Conservation (phyloP, 1,284 basidiomycete species). For the Rhodotorula sp. region DNA sequence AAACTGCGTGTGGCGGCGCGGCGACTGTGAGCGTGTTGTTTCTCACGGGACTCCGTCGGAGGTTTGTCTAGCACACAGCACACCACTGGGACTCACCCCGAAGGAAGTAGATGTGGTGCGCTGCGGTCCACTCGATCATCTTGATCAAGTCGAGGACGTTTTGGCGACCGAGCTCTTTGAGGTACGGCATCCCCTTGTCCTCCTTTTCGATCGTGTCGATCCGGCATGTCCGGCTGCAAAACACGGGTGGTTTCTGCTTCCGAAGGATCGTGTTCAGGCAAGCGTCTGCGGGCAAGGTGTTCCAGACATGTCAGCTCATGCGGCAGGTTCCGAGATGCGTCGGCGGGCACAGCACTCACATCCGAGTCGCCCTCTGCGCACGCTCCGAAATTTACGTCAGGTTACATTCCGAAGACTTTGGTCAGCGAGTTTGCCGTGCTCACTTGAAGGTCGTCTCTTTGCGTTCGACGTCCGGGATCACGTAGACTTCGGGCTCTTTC, state of each 20-base stretch:
- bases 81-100: constrained; percentile 54
- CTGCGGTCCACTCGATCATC: constrained; percentile 80
- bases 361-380: constrained; percentile 57
- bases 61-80: not conserved
- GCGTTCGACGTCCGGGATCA: constrained; percentile 60
- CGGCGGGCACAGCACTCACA: not conserved
- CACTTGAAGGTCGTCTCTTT: constrained; percentile 57
- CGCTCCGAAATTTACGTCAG: not conserved
- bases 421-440: not conserved
- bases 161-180: constrained; percentile 71
- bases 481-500: constrained; percentile 61
- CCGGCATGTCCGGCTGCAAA: constrained; percentile 67
- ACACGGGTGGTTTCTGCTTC: constrained; percentile 65
- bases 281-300: constrained; percentile 51
- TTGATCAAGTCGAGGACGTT: constrained; percentile 68
- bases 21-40: not conserved
- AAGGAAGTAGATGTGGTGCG: constrained; percentile 56
- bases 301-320: too few species aligned
- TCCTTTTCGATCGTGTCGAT: constrained; percentile 71
- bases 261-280: constrained; percentile 80
- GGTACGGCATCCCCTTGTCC: constrained; percentile 69
- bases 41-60: too few species aligned
- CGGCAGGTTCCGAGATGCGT: too few species aligned
- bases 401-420: not conserved
- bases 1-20: constrained; percentile 52